A percentile compares a stretch with the other conserved stretches of the same genome.
These are phyloP conservation scores for Anisogramma anomala DNA, from an alignment of 2,329 filamentous ascomycete genomes.

Conservation along the genomic window DNA sequence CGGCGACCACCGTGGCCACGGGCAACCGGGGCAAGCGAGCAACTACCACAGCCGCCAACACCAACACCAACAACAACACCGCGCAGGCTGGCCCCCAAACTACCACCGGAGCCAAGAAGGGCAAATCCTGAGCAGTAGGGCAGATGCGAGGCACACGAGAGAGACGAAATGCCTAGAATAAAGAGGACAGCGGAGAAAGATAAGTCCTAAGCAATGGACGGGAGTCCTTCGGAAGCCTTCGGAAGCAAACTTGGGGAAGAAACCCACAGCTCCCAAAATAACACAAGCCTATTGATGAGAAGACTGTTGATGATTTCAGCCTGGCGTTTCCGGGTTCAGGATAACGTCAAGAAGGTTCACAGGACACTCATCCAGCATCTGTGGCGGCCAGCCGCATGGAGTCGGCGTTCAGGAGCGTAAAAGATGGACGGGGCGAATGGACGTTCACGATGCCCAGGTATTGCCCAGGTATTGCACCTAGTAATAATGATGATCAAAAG, in stretches of 20 bases:
- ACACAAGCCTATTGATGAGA: conserved; percentile 1
- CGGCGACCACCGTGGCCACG: background rate
- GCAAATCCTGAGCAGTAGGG: background rate
- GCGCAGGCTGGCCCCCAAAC: conserved; percentile 6
- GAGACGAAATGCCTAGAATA: background rate
- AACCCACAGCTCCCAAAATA: too few species aligned
- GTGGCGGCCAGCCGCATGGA: background rate
- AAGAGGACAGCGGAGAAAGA: background rate
- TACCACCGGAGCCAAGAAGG: conserved; percentile 6
- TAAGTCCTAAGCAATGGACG: background rate
- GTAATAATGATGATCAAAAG: background rate
- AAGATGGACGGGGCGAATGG: too few species aligned
- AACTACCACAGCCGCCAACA: conserved; percentile 1
- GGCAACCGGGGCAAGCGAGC: conserved; percentile 12
- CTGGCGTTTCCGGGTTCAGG: conserved; percentile 9
- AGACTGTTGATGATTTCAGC: conserved; percentile 8
- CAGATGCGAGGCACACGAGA: background rate
- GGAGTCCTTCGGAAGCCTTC: background rate
- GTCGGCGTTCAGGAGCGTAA: conserved; percentile 8
- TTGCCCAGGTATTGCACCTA: background rate
- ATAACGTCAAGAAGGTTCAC: background rate
- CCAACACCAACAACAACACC: background rate
- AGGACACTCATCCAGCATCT: background rate
- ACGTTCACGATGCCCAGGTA: conserved; percentile 10
- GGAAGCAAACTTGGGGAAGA: too few species aligned